Percentiles rank a stretch among this genome's conserved stretches.
Evolutionary conservation across 202 grass and related monocot genomes (phyloP).

Genomic region (Tripidium arundinaceum): DNA sequence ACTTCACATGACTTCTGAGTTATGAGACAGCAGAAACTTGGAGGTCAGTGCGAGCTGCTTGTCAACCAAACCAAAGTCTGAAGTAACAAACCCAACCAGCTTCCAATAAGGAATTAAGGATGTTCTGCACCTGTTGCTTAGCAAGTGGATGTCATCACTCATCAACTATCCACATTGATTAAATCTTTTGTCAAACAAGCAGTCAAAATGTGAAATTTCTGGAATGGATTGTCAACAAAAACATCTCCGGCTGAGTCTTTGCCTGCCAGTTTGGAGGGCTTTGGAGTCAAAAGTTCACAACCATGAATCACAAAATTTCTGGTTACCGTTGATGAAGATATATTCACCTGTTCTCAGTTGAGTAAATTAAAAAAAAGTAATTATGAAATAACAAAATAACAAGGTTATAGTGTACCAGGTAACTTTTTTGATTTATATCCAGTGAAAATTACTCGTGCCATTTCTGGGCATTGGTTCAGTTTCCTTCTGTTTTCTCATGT

Average conservation of each 20-base stretch:
- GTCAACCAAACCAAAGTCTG: neutral
- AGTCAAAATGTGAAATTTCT: neutral
- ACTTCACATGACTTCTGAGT: neutral
- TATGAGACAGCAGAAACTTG: neutral
- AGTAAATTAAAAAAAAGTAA: neutral
- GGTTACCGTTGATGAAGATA: neutral
- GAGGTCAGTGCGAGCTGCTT: neutral
- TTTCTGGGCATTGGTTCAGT: neutral
- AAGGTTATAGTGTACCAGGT: neutral
- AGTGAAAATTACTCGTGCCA: neutral
- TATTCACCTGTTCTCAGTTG: neutral
- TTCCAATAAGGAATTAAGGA: neutral
- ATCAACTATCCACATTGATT: neutral
- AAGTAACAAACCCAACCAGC: neutral
- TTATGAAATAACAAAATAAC: neutral
- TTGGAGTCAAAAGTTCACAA: neutral
- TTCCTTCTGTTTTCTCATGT: neutral
- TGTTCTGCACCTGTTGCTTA: neutral
- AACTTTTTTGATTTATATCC: neutral
- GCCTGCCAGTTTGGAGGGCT: neutral
- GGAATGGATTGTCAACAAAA: neutral
- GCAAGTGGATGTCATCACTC: neutral
- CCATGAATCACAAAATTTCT: neutral
- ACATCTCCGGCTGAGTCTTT: neutral
- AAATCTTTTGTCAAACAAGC: neutral